phyloP scores from a whole-genome alignment of 176 grass and related monocot species.

The Oryza punctata region DNA sequence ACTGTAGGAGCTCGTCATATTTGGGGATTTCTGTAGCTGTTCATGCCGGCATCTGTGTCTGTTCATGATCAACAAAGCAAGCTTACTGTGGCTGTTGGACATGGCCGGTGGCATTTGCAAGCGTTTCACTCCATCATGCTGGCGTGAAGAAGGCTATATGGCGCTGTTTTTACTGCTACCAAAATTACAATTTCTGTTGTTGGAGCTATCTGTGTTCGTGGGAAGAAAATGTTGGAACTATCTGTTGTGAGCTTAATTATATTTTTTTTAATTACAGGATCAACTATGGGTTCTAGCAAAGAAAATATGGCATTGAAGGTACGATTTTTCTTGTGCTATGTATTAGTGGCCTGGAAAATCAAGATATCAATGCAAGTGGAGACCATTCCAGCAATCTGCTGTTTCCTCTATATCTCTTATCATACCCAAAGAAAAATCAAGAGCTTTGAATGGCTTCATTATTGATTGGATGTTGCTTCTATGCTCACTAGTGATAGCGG shows the following conservation, averaged over 20 bases:
- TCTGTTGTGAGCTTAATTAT: constrained; percentile 18
- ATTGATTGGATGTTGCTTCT: too few relatives aligned
- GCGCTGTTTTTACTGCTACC: neutral
- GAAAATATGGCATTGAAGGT: constrained; percentile 60
- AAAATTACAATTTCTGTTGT: constrained; percentile 3
- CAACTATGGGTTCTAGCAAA: constrained; percentile 27
- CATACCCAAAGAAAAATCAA: neutral
- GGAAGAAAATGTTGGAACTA: neutral
- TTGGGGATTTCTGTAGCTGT: neutral
- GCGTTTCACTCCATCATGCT: neutral
- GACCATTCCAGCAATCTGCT: neutral
- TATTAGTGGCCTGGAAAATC: constrained; percentile 8
- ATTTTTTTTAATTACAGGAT: constrained; percentile 49
- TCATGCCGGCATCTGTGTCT: too few relatives aligned
- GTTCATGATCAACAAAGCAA: neutral
- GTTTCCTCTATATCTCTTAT: neutral
- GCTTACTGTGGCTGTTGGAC: neutral
- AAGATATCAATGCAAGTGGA: neutral
- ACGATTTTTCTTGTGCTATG: constrained; percentile 30
- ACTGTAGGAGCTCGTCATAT: neutral
- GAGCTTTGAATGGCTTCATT: neutral
- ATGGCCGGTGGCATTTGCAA: neutral
- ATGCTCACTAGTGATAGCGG: neutral
- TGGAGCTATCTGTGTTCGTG: neutral
- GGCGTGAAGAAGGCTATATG: neutral